Base-by-base conservation (phyloP, 2,329 filamentous ascomycete species). In the Hymenoscyphus fructigenus region DNA sequence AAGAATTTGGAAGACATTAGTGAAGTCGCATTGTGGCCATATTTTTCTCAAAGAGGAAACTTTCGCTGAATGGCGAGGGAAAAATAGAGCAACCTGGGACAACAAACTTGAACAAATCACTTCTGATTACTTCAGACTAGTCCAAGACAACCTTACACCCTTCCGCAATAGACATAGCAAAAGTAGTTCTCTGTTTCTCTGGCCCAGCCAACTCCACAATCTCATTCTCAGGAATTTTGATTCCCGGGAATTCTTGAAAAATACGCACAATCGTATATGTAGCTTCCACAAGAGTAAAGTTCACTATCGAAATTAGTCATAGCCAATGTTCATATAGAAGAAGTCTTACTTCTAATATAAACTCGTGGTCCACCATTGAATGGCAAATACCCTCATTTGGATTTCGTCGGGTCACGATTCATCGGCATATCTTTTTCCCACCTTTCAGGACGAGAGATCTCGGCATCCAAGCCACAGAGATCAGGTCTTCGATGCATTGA, bases 371-470 rank as follows among this genome's bases (percentile, higher is more conserved):
- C 71, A 26, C 68, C 71, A 63, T 72, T 70, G 28, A 73, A 60
- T 9, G 58, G 58, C 15, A 60, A 47, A 28, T 44, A 60, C 17
- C 58, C 58, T 34, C 58, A 73, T 29, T 47, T 60, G 15, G 58
- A 20, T 12, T 41, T 60, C 5, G 58, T 47, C 10, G 44, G 15
- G 36, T 60, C 20, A 53, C 60, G 57, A 10, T 63, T 62, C 82
- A 66, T 82, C 83, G 53, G 83, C 23, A 36, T 57, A 10, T 67
- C 65, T 12, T 67, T 70, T n/a, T 76, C 78, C 78, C 78, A 80
- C 26, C 79, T 65, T 65, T 79, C 78, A 0, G 79, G 79, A 6
- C 70, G 69, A 63, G 79, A 80, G 23, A 76, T 73, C 23, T 78
- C 73, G 3, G 75, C 71, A 41, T 77, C 74, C 2, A 67, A 62